Base-by-base conservation (phyloP, 352 stramenopile species). In the Phytophthora macrochlamydospora region DNA sequence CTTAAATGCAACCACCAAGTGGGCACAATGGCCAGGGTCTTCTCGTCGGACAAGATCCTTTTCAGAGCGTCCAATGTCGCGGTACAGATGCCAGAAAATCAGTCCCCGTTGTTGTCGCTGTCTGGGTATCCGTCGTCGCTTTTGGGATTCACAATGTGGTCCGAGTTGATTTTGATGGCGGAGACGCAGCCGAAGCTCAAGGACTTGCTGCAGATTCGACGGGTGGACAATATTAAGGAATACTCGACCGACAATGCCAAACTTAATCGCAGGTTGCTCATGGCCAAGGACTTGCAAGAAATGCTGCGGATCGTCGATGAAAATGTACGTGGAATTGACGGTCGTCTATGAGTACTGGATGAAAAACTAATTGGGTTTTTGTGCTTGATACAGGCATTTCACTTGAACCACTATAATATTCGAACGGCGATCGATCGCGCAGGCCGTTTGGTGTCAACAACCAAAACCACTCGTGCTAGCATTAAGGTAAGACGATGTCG, bases 41-140 rank as follows among this genome's bases (percentile, higher is more conserved):
- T 83, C 46, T 75, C 82, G 59, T 83, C 73, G 37, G 83, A 93
- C 33, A 89, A 89, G 44, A 82, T 93, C 46, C 58, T 93, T 49
- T 93, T 93, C 56, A 89, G 82, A 54, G 77, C 85, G 28, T 80
- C 70, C 18, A 66, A 78, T 32, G 79, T 91, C n/a, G 76, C 82
- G 40, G 82, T 93, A 44, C 79, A 90, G 50, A 87, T 93, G 79
- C 83, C 85, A 4, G 79, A 86, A 56, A 52, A 90, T 46, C 75
- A 89, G 64, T 91, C 82, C 9, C 85, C 85, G 28, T 68, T 93
- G 63, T 69, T 91, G 30, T 93, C 85, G 11, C 57, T 91, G 28
- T 93, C 85, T 0, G 85, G 85, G 2, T 93, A 93, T 42, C 85
- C 85, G 24, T 93, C 85, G 31, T 93, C 85, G 14, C 71, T 87